Conservation (phyloP, 176 grass and related monocot species). For the Bothriochloa decipiens region DNA sequence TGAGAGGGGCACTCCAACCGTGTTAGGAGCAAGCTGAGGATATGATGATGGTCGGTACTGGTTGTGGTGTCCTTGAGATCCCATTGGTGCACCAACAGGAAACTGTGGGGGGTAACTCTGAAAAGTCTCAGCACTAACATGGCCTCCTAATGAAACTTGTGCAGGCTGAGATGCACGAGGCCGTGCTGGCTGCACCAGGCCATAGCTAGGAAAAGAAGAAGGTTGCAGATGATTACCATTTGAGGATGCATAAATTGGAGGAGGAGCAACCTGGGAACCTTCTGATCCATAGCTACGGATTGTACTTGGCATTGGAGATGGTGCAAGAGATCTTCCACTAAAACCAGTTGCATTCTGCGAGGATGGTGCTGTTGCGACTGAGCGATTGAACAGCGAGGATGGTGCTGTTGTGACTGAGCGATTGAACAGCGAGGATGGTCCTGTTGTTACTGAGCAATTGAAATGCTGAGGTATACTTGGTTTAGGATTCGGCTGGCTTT, state of each 20-base stretch:
- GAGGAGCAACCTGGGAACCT: slow-evolving; percentile 4
- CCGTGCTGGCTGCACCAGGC: slow-evolving; percentile 13
- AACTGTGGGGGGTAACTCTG: slow-evolving; percentile 30
- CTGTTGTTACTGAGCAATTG: slow-evolving; percentile 18
- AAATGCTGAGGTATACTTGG: not conserved
- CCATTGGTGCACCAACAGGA: not conserved
- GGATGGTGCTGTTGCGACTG: too few relatives aligned
- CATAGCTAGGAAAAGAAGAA: slow-evolving; percentile 22
- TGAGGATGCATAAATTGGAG: slow-evolving; percentile 18
- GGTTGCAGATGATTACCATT: slow-evolving; percentile 1
- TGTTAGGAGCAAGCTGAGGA: slow-evolving; percentile 9
- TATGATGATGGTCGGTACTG: slow-evolving; percentile 29
- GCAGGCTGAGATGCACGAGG: slow-evolving; percentile 5
- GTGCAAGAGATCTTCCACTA: not conserved
- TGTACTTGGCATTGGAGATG: not conserved
- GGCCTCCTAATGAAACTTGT: not conserved
- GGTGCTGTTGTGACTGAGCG: too few relatives aligned
- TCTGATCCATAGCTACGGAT: not conserved
- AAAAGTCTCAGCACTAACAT: not conserved
- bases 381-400: too few relatives aligned
- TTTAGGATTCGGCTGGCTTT: slow-evolving; percentile 22
- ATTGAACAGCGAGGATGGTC: not conserved
- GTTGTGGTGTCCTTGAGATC: slow-evolving; percentile 20
- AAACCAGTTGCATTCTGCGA: not conserved
- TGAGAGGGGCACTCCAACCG: slow-evolving; percentile 12